These are phyloP conservation scores for Coemansia sp. DNA, from an alignment of 192 early-diverging fungal species.

Conservation along the genomic window DNA sequence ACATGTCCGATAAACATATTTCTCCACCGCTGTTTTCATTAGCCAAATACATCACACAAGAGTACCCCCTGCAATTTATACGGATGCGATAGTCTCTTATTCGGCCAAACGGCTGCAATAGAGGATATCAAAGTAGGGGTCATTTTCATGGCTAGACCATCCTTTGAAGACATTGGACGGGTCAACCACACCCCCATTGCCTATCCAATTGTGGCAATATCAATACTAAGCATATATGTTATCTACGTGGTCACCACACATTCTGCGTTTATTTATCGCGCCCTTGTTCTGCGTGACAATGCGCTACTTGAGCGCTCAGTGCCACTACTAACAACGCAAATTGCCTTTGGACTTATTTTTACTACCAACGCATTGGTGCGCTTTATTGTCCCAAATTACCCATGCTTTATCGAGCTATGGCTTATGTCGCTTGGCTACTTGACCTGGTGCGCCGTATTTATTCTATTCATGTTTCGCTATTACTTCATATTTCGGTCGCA, in stretches of 20 bases:
- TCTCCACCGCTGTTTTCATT: not conserved
- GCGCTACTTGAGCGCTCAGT: constrained; percentile 33
- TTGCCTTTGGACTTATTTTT: constrained; percentile 11
- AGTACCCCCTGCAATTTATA: not conserved
- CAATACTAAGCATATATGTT: constrained; percentile 15
- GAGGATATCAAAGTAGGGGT: not conserved
- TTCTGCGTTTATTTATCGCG: constrained; percentile 27
- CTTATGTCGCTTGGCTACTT: constrained; percentile 14
- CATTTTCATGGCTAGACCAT: not conserved
- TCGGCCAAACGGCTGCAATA: not conserved
- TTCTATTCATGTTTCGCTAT: constrained; percentile 33
- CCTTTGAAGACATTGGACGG: constrained; percentile 4
- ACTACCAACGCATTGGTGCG: constrained; percentile 13
- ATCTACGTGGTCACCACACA: constrained; percentile 21
- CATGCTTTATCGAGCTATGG: constrained; percentile 40
- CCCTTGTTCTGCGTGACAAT: constrained; percentile 23
- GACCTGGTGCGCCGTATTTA: constrained; percentile 18
- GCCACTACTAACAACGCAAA: constrained; percentile 18
- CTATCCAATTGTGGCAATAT: constrained; percentile 19
- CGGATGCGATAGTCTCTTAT: not conserved
- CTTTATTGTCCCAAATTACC: constrained; percentile 25
- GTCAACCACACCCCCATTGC: not conserved
- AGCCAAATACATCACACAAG: not conserved
- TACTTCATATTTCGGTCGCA: constrained; percentile 19
- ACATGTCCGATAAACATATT: not conserved